Conservation (phyloP, 2,329 filamentous ascomycete species). For the Pseudofabraea citricarpa region DNA sequence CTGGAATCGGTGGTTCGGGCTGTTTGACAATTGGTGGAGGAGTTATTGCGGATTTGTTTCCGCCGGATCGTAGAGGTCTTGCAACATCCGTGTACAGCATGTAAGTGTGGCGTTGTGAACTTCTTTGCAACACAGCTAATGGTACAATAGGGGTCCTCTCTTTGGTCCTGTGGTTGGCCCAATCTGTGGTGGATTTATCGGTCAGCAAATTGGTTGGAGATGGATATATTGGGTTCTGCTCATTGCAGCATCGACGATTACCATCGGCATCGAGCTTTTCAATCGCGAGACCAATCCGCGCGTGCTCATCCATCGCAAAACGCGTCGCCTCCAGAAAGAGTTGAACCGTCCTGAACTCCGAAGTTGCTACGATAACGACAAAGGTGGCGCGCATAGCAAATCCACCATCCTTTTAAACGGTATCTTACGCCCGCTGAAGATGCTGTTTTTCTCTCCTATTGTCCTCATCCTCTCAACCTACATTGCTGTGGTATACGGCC, state of each 20-base stretch:
- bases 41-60: constrained; percentile 35
- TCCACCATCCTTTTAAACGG: constrained; percentile 5
- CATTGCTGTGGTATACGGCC: constrained; percentile 43
- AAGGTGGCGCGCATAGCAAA: background rate
- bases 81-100: constrained; percentile 21
- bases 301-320: constrained; percentile 45
- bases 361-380: constrained; percentile 34
- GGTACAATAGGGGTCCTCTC: constrained; percentile 21
- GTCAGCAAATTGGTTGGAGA: too few species aligned
- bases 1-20: constrained; percentile 38
- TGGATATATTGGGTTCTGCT: constrained; percentile 37
- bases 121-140: constrained; percentile 45
- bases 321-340: constrained; percentile 32
- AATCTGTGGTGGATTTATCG: background rate
- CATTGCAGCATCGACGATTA: constrained; percentile 33
- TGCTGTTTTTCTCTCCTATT: constrained; percentile 30
- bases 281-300: constrained; percentile 41
- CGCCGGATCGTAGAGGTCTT: constrained; percentile 22
- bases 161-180: background rate
- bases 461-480: constrained; percentile 40
- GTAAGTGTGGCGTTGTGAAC: constrained; percentile 18
- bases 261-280: constrained; percentile 31
- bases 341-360: constrained; percentile 35
- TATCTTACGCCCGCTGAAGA: constrained; percentile 41
- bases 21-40: constrained; percentile 37